Percentiles rank a stretch among this genome's conserved stretches.
Conservation (phyloP, 1,139 yeast genomes). For the Hyphopichia pseudoburtonii region DNA sequence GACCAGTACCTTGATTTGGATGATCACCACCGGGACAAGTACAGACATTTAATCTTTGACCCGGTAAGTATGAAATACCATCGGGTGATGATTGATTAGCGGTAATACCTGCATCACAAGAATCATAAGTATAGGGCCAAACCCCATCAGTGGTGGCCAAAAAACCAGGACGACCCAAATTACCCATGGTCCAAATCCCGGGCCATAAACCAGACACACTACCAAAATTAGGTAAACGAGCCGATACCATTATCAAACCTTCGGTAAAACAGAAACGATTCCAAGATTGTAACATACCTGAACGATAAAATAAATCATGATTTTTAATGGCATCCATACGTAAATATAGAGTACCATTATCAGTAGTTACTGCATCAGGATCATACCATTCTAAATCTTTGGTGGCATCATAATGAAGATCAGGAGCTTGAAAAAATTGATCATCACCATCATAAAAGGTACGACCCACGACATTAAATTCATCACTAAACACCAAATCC, state of each 20-base stretch:
- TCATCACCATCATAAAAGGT: constrained; percentile 83
- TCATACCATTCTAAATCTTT: constrained; percentile 84
- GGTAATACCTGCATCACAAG: constrained; percentile 86
- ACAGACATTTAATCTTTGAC: constrained; percentile 69
- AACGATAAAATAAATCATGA: constrained; percentile 71
- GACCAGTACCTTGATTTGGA: constrained; percentile 75
- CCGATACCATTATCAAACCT: constrained; percentile 69
- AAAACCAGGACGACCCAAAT: constrained; percentile 81
- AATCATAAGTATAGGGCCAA: constrained; percentile 84
- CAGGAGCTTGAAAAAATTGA: constrained; percentile 78
- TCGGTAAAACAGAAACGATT: constrained; percentile 79
- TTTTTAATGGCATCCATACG: constrained; percentile 72
- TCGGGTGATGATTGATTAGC: constrained; percentile 85
- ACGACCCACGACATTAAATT: constrained; percentile 78
- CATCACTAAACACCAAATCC: constrained; percentile 78
- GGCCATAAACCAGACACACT: constrained; percentile 81
- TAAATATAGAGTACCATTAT: constrained; percentile 62
- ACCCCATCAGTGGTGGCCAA: constrained; percentile 78
- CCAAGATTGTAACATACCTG: constrained; percentile 88
- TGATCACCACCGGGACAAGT: constrained; percentile 76
- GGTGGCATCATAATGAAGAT: constrained; percentile 78
- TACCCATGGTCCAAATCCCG: constrained; percentile 87
- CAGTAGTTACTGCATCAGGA: constrained; percentile 77
- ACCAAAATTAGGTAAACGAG: constrained; percentile 70
- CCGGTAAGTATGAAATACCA: constrained; percentile 77